Evolutionary conservation across 2,329 filamentous ascomycete species (phyloP), one percentile per base, ranked within the genome.

Genomic region (Botrytis aclada): DNA sequence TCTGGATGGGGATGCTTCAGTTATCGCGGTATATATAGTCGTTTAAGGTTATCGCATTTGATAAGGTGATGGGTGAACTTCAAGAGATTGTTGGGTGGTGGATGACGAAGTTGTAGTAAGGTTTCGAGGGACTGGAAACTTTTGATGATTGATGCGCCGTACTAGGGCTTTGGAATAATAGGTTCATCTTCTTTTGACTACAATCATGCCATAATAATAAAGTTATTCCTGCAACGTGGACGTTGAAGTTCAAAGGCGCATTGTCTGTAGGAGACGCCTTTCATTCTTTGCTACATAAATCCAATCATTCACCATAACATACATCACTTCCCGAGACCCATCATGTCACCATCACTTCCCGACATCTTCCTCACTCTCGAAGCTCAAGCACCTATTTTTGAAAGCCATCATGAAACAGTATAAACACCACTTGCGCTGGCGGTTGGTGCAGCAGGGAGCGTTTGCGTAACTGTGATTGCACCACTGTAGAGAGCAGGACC

Each of bases 401-500:
- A 10, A 25, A 12, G 20, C 16, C 60, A 41, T 65, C 25, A 74
- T 43, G 39, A 71, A 47, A 75, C 70, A 32, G 74, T 73, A 47
- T 75, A 76, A 16, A 76, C 70, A 56, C 76, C 76, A 7, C 71
- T 72, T 1, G 76, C 70, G 37, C 61, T 75, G 1, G 78, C 77
- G 4, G 77, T 78, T 4, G 77, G 75, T n/a, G 70, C 60, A 9
- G 75, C 51, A 32, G 74, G 75, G 20, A 75, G 16, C 1, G 77
- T 77, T 67, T 79, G 77, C 0, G 74, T 74, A 12, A 77, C 63
- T 6, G 64, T 67, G 20, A 70, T 72, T 3, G 74, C 77, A 61
- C 72, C 75, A 58, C 73, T 75, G 74, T 78, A 82, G 69, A 80
- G n/a, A 77, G 80, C 66, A 61, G 82, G 82, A 22, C 82, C 81